Percentiles rank a stretch among this genome's conserved stretches.
These are phyloP conservation scores for Curvularia lunata DNA, from an alignment of 2,329 filamentous ascomycete genomes.

Conservation along the genomic window DNA sequence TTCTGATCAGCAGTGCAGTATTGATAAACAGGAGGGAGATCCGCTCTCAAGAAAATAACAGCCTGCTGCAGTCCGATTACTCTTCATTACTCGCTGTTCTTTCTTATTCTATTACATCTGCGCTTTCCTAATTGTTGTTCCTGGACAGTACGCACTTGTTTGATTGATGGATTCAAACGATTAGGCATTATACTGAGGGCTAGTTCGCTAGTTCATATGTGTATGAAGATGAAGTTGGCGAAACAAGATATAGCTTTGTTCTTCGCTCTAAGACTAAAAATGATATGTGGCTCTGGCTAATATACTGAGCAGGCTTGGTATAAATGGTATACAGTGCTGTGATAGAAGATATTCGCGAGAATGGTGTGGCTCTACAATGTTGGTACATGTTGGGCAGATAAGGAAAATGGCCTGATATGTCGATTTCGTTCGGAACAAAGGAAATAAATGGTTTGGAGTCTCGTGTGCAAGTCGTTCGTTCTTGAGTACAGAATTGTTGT, in stretches of 20 bases:
- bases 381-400: neutral
- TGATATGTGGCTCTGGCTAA: neutral
- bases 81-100: too few species aligned
- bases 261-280: neutral
- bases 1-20: too few species aligned
- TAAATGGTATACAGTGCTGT: neutral
- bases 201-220: neutral
- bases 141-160: too few species aligned
- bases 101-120: slow-evolving; percentile 9
- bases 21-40: too few species aligned
- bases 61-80: too few species aligned
- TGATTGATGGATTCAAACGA: slow-evolving; percentile 17
- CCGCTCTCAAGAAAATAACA: too few species aligned
- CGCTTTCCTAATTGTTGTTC: too few species aligned
- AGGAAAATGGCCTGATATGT: neutral
- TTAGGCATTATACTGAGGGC: neutral
- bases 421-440: slow-evolving; percentile 1
- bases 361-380: neutral
- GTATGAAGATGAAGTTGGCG: neutral
- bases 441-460: neutral
- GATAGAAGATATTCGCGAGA: slow-evolving; percentile 4
- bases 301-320: neutral
- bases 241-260: neutral
- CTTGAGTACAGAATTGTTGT: neutral
- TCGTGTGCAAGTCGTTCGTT: neutral